Conservation (phyloP, 441 rosid species). For the Rhodomyrtus psidioides region DNA sequence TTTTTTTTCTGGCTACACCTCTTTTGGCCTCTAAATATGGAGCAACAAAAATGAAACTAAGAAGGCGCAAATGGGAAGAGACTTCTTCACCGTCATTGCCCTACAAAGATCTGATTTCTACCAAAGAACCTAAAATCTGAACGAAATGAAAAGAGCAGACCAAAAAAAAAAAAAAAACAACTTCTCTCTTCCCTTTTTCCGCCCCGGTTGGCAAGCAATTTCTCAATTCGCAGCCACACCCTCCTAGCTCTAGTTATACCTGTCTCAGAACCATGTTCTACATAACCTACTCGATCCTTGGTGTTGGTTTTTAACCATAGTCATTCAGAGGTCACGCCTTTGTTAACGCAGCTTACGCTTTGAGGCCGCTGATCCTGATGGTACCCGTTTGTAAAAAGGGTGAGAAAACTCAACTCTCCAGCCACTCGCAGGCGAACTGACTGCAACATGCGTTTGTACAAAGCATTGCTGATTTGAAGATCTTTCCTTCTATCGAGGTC, state of each 20-base stretch:
- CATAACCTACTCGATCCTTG: not conserved
- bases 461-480: not conserved
- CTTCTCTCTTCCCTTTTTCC: not conserved
- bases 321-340: not conserved
- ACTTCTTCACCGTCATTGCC: not conserved
- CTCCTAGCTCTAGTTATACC: not conserved
- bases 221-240: not conserved
- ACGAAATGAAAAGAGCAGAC: not conserved
- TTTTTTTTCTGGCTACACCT: not conserved
- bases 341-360: not conserved
- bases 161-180: not conserved
- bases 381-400: not conserved
- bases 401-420: not conserved
- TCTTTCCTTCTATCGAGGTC: constrained; percentile 7
- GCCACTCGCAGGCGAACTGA: not conserved
- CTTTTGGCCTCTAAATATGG: not conserved
- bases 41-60: not conserved
- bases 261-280: not conserved
- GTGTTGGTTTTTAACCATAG: not conserved
- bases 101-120: not conserved
- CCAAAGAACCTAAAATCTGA: not conserved
- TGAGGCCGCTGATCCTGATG: not conserved
- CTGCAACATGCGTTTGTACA: not conserved
- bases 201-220: not conserved
- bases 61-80: not conserved